A percentile compares a stretch with the other conserved stretches of the same genome.
These are phyloP conservation scores for Colletotrichum sansevieriae DNA, from an alignment of 2,329 filamentous ascomycete genomes.

Conservation along the genomic window DNA sequence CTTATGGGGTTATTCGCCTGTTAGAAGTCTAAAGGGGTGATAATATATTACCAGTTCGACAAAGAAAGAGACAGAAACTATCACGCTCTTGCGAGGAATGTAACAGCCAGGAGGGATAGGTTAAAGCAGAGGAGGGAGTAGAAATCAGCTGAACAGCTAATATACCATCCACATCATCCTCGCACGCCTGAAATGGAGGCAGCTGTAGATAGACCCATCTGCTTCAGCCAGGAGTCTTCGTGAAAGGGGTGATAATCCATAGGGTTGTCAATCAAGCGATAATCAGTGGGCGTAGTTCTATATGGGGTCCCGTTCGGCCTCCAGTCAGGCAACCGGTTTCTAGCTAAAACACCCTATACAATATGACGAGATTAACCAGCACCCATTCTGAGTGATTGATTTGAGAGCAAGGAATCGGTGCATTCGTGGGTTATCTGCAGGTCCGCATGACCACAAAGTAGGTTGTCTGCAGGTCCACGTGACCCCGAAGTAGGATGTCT, in stretches of 20 bases:
- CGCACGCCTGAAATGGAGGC: constrained; percentile 1
- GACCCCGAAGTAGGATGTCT: neutral
- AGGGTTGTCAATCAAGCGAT: constrained; percentile 1
- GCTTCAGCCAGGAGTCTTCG: neutral
- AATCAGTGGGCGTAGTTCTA: neutral
- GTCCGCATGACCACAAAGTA: too few species aligned
- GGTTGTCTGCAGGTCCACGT: neutral
- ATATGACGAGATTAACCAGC: neutral
- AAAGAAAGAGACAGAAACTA: neutral
- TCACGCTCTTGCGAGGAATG: neutral
- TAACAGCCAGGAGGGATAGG: neutral
- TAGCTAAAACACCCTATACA: neutral
- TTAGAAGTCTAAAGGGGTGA: neutral
- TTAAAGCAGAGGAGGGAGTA: neutral
- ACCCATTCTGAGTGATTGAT: neutral
- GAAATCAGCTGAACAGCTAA: neutral
- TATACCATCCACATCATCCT: constrained; percentile 1
- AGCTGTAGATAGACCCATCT: neutral
- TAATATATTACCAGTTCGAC: neutral
- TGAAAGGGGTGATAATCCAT: neutral
- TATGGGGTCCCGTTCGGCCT: neutral
- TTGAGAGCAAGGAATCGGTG: neutral
- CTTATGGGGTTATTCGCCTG: neutral
- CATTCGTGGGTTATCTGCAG: too few species aligned
- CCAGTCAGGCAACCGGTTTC: neutral